Evolutionary conservation across 2,329 filamentous ascomycete species (phyloP).

Genomic region (Malbranchea zuffiana): DNA sequence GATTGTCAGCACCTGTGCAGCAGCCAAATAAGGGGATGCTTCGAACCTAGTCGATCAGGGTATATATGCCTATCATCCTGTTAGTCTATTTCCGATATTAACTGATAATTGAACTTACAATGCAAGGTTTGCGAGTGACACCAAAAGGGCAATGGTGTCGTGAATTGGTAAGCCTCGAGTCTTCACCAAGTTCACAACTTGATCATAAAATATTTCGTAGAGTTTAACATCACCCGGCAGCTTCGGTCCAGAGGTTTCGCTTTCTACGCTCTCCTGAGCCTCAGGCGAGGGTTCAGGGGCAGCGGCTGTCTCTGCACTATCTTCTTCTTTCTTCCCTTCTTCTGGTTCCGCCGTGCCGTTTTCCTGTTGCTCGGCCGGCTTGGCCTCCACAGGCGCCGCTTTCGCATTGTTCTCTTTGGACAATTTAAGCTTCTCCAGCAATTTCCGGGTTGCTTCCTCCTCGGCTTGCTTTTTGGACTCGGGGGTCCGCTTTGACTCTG

Average conservation of each 20-base stretch:
- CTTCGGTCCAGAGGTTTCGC: conserved; percentile 29
- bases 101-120: conserved; percentile 40
- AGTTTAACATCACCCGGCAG: conserved; percentile 61
- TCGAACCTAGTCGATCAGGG: conserved; percentile 56
- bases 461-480: conserved; percentile 68
- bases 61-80: conserved; percentile 62
- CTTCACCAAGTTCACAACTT: conserved; percentile 87
- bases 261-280: conserved; percentile 24
- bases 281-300: conserved; percentile 15
- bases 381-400: conserved; percentile 19
- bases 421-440: conserved; percentile 69
- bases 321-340: conserved; percentile 21
- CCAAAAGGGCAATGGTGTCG: conserved; percentile 84
- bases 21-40: not conserved
- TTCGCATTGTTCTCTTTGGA: conserved; percentile 24
- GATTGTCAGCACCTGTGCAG: conserved; percentile 9
- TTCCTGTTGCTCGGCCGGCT: conserved; percentile 23
- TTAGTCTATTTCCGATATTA: not conserved
- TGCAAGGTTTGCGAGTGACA: conserved; percentile 87
- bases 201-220: conserved; percentile 94
- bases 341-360: conserved; percentile 27
- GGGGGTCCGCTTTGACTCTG: conserved; percentile 56
- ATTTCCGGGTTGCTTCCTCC: conserved; percentile 65
- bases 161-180: conserved; percentile 84
- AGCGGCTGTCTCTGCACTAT: conserved; percentile 2